Conservation (phyloP, 192 early-diverging fungal genomes). For the Entomortierella lignicola region DNA sequence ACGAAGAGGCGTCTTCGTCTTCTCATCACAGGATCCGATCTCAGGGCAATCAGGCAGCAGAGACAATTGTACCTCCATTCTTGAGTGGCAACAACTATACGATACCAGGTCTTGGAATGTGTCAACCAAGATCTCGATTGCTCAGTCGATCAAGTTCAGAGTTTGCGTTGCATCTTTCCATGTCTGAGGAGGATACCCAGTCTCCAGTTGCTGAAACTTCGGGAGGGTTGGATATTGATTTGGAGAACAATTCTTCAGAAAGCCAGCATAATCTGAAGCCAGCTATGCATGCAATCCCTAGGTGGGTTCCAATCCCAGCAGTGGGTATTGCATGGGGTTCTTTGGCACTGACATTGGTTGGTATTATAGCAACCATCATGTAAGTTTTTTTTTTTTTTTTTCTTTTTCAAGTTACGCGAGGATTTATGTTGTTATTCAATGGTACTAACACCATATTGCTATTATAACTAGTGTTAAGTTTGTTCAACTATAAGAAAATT, state of each 20-base stretch:
- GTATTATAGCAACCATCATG: constrained; percentile 28
- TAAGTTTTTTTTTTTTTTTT: neutral
- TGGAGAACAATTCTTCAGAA: neutral
- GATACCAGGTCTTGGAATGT: constrained; percentile 13
- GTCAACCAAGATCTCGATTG: neutral
- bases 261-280: neutral
- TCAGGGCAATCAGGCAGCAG: neutral
- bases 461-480: too few species aligned
- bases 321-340: constrained; percentile 2
- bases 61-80: constrained; percentile 11
- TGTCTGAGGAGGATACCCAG: neutral
- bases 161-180: neutral
- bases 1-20: neutral
- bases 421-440: too few species aligned
- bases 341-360: constrained; percentile 1
- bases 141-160: neutral
- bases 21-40: neutral
- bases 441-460: too few species aligned
- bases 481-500: neutral
- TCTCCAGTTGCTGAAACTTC: neutral
- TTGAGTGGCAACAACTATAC: constrained; percentile 16
- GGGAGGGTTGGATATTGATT: neutral
- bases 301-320: constrained; percentile 23
- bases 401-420: neutral
- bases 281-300: constrained; percentile 7